Percentiles rank a stretch among this genome's conserved stretches.
These are phyloP conservation scores for Aaosphaeria arxii DNA, from an alignment of 2,329 filamentous ascomycete species.

Conservation along the genomic window DNA sequence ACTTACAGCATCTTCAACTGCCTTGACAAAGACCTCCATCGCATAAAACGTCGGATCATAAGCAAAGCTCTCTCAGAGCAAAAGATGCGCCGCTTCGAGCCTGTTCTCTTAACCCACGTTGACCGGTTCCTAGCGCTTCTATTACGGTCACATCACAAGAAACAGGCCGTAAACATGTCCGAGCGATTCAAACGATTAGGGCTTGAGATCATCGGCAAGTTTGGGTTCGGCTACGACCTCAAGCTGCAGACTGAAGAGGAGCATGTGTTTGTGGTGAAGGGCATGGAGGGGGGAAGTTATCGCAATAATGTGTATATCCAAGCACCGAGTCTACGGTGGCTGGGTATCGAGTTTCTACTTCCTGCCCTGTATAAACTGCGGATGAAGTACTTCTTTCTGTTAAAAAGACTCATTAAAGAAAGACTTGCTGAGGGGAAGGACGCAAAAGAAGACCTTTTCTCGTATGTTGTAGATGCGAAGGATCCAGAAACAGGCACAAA, in stretches of 20 bases:
- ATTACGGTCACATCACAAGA: neutral
- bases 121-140: conserved; percentile 2
- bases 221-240: conserved; percentile 33
- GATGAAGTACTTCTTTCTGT: conserved; percentile 3
- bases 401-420: neutral
- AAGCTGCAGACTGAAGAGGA: conserved; percentile 19
- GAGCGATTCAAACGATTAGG: conserved; percentile 6
- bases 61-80: conserved; percentile 37
- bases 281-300: conserved; percentile 11
- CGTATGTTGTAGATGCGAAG: conserved; percentile 33
- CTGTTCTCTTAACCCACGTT: conserved; percentile 5
- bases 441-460: conserved; percentile 32
- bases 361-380: neutral
- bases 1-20: conserved; percentile 10
- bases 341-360: conserved; percentile 1
- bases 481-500: conserved; percentile 34
- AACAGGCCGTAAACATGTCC: conserved; percentile 4
- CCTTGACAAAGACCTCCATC: conserved; percentile 38
- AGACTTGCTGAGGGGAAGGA: neutral
- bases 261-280: conserved; percentile 20
- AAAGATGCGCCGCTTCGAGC: conserved; percentile 39
- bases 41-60: conserved; percentile 37
- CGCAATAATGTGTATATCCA: neutral
- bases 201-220: conserved; percentile 43
- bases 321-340: neutral